A percentile compares a stretch with the other conserved stretches of the same genome.
Conservation (phyloP, 2,329 filamentous ascomycete genomes). For the Cercospora sp. region DNA sequence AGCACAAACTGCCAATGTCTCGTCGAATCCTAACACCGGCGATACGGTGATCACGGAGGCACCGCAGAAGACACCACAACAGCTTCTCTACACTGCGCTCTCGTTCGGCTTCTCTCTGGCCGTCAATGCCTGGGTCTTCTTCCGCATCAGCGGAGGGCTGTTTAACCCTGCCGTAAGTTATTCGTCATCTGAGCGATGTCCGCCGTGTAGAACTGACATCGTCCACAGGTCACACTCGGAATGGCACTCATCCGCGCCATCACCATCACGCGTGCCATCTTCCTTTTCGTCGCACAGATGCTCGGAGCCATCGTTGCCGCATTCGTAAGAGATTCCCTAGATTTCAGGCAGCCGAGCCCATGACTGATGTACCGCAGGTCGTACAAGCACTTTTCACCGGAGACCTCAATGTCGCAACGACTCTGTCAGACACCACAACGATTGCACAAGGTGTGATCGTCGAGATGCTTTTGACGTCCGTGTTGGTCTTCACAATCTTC, state of each 20-base stretch:
- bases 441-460: conserved; percentile 41
- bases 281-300: conserved; percentile 14
- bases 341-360: neutral
- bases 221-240: conserved; percentile 33
- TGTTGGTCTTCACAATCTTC: conserved; percentile 38
- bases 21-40: conserved; percentile 28
- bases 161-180: conserved; percentile 40
- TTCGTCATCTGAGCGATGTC: conserved; percentile 29
- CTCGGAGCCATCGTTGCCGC: conserved; percentile 8
- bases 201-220: conserved; percentile 6
- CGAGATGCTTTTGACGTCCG: conserved; percentile 38
- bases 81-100: conserved; percentile 43
- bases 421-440: conserved; percentile 37
- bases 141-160: conserved; percentile 39
- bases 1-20: conserved; percentile 48
- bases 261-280: conserved; percentile 30
- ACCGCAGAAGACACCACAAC: conserved; percentile 39
- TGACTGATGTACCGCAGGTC: conserved; percentile 11
- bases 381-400: conserved; percentile 40
- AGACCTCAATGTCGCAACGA: conserved; percentile 38
- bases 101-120: conserved; percentile 45
- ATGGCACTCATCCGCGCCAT: conserved; percentile 38
- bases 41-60: conserved; percentile 28
- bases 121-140: conserved; percentile 46
- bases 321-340: conserved; percentile 7